Evolutionary conservation across 305 asterid species (phyloP).

Genomic region (Petunia hybrid): DNA sequence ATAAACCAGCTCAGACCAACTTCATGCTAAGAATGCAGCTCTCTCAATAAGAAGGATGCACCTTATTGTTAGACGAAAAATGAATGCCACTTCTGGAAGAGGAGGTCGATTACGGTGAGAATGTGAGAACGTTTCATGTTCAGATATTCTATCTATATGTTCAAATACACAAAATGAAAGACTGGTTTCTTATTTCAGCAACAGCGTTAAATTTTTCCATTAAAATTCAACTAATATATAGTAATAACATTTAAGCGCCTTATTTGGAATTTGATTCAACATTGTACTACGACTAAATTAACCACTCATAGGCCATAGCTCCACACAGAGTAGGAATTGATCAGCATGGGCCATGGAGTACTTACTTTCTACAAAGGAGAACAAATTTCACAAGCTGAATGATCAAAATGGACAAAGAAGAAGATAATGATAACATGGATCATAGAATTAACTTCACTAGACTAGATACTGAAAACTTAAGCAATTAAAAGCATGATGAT

Average conservation of each 20-base stretch:
- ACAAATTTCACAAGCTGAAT: background rate
- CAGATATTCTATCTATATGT: background rate
- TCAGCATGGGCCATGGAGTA: background rate
- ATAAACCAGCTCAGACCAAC: background rate
- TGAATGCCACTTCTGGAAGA: slow-evolving; percentile 2
- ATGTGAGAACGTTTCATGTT: slow-evolving; percentile 1
- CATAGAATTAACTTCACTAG: background rate
- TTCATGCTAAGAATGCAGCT: background rate
- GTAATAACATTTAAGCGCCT: background rate
- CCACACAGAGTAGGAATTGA: background rate
- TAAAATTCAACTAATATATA: background rate
- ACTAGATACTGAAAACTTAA: background rate
- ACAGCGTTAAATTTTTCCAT: background rate
- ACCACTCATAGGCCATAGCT: background rate
- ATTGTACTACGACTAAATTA: slow-evolving; percentile 1
- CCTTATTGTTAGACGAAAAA: background rate
- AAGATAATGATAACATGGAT: background rate
- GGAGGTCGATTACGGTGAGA: slow-evolving; percentile 14
- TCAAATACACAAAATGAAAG: background rate
- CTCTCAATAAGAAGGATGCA: background rate
- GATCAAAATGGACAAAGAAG: background rate
- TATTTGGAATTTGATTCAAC: background rate
- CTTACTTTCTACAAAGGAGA: background rate
- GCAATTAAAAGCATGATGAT: slow-evolving; percentile 10
- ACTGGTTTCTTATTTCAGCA: background rate